Base-by-base conservation (phyloP, 495 filamentous ascomycete genomes). In the Wilcoxina mikolae region DNA sequence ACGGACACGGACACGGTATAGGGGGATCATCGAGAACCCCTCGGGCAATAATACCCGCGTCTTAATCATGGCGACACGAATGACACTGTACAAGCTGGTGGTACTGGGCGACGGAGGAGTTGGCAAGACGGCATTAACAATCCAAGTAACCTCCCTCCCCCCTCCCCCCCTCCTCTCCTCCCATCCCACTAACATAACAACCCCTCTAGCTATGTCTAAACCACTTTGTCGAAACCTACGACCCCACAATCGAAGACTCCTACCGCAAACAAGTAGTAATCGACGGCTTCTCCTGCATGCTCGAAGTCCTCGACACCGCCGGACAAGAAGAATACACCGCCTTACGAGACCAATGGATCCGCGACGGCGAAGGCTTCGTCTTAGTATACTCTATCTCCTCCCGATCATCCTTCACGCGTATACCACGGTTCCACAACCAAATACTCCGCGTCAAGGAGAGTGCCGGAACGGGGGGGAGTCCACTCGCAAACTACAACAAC, bases 291-390 rank as follows among this genome's bases (percentile, higher is more conserved):
- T 84, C 91, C 20, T 95, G 91, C 73, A 96, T 98, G 91, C 78
- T 96, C 62, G 91, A 98, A 71, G 90, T 96, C 33, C 77, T 98
- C 56, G 91, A 98, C 73, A 98, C 93, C 27, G 91, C 91, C 28
- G 91, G 91, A n/a, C 93, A 98, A 70, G 91, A 98, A 71, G 91
- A 98, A 71, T 98, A 98, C 69, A 96, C 89, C 51, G 91, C 93
- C 33, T 74, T 96, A 64, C 77, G 91, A 60, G 91, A 98, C 68
- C 91, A 96, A 72, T 96, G 91, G 91, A 96, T 96, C 63, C 78
- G 93, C 35, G 90, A 96, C 66, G 91, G 91, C 28, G 93, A 98
- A 68, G 91, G 93, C 0, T 96, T 98, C 67, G 84, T 98, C 4
- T 75, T 98, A 50, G 93, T 98, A 42, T 96, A 98, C 75, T 94